Conservation (phyloP, 2,329 filamentous ascomycete genomes). For the Aaosphaeria arxii region DNA sequence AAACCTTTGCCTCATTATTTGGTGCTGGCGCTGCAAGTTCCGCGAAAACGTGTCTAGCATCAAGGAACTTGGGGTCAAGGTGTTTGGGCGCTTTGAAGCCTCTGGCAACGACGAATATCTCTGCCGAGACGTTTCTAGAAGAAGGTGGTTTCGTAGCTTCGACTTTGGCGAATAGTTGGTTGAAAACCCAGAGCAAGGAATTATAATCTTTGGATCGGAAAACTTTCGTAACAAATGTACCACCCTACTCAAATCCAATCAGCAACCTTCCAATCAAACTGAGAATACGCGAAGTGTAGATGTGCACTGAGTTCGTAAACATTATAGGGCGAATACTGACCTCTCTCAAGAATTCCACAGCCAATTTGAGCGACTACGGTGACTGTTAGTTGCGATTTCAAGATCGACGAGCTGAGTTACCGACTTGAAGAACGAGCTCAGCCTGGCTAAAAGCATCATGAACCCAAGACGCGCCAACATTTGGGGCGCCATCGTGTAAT, state of each 20-base stretch:
- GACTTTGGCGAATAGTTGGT: slow-evolving; percentile 91
- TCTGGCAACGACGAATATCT: slow-evolving; percentile 96
- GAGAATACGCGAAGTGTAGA: background rate
- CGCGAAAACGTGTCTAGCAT: slow-evolving; percentile 85
- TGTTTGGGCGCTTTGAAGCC: slow-evolving; percentile 94
- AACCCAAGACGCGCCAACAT: slow-evolving; percentile 96
- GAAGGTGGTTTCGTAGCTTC: slow-evolving; percentile 97
- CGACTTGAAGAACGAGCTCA: slow-evolving; percentile 84
- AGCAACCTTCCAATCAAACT: background rate
- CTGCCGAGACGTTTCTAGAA: slow-evolving; percentile 91
- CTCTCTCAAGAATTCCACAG: no score
- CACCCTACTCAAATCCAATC: slow-evolving; percentile 51
- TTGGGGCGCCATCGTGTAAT: slow-evolving; percentile 93
- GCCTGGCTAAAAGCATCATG: slow-evolving; percentile 98
- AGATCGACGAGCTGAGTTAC: slow-evolving; percentile 63
- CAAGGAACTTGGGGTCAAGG: slow-evolving; percentile 88
- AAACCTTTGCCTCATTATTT: slow-evolving; percentile 97
- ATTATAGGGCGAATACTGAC: no score
- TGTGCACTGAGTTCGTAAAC: no score
- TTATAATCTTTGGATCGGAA: slow-evolving; percentile 98
- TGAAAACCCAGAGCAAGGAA: slow-evolving; percentile 92
- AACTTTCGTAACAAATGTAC: slow-evolving; percentile 95
- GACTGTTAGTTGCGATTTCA: slow-evolving; percentile 35
- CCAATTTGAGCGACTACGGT: no score
- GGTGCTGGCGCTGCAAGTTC: slow-evolving; percentile 81